Evolutionary conservation across 352 stramenopile species (phyloP).

Genomic region (Phytophthora foliorum): DNA sequence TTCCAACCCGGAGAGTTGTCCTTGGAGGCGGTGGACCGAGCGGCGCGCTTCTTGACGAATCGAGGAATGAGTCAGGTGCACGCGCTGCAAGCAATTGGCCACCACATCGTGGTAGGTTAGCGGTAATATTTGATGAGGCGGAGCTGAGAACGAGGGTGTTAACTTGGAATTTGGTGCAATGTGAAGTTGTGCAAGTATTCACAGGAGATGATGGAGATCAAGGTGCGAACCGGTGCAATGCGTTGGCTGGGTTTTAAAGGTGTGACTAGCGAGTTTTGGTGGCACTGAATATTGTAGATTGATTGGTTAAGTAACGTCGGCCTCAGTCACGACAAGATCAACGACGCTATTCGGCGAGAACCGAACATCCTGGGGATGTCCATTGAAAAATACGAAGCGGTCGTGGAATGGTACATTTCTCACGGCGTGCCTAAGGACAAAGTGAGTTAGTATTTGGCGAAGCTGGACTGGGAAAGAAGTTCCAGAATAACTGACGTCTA

Average conservation of each 20-base stretch:
- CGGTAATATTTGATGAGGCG: no score
- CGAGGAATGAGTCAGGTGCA: slow-evolving; percentile 36
- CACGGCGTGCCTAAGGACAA: slow-evolving; percentile 42
- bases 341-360: slow-evolving; percentile 32
- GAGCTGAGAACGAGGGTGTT: background rate
- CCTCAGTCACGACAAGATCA: slow-evolving; percentile 35
- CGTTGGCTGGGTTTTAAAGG: background rate
- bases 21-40: slow-evolving; percentile 37
- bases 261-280: background rate
- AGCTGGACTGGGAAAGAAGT: background rate
- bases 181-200: slow-evolving; percentile 40
- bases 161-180: slow-evolving; percentile 7
- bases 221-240: slow-evolving; percentile 21
- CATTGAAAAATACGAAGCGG: slow-evolving; percentile 29
- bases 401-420: slow-evolving; percentile 44
- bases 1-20: slow-evolving; percentile 23
- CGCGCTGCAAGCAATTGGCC: slow-evolving; percentile 35
- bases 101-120: slow-evolving; percentile 36
- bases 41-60: slow-evolving; percentile 36
- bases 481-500: background rate
- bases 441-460: slow-evolving; percentile 22
- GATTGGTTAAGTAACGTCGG: slow-evolving; percentile 37
- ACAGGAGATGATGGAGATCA: slow-evolving; percentile 35
- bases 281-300: background rate
- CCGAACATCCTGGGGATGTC: slow-evolving; percentile 43